A percentile compares a stretch with the other conserved stretches of the same genome.
phyloP scores from a whole-genome alignment of 2,329 filamentous ascomycete genomes.

The Pyrenophora graminea region DNA sequence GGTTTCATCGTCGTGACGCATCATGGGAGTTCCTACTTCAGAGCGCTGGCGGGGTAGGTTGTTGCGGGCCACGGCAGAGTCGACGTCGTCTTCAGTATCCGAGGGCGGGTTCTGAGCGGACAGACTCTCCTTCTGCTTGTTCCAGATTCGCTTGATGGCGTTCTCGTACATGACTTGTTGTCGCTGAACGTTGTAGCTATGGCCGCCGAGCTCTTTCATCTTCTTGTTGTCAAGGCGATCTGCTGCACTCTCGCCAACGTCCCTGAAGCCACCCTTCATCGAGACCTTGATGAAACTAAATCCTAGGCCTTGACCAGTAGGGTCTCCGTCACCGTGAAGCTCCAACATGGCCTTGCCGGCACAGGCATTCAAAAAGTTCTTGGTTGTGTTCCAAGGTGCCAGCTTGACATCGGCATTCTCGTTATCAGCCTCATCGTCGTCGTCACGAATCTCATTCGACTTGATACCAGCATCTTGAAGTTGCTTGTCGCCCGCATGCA shows the following conservation, averaged over 20 bases:
- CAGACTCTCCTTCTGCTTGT: slow-evolving; percentile 78
- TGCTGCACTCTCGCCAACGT: slow-evolving; percentile 84
- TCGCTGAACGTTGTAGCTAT: slow-evolving; percentile 95
- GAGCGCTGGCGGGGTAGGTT: slow-evolving; percentile 57
- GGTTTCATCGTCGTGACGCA: slow-evolving; percentile 71
- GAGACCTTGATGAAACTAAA: slow-evolving; percentile 98
- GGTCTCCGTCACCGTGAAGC: slow-evolving; percentile 91
- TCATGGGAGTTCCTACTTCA: slow-evolving; percentile 63
- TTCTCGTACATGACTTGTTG: slow-evolving; percentile 92
- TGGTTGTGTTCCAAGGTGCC: slow-evolving; percentile 94
- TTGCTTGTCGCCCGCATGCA: slow-evolving; percentile 93
- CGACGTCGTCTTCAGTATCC: slow-evolving; percentile 70
- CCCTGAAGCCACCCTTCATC: slow-evolving; percentile 97
- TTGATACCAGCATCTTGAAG: slow-evolving; percentile 90
- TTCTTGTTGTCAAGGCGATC: slow-evolving; percentile 82
- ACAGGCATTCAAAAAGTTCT: slow-evolving; percentile 93
- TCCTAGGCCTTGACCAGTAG: slow-evolving; percentile 87
- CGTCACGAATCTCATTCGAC: slow-evolving; percentile 65
- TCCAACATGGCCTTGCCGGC: slow-evolving; percentile 96
- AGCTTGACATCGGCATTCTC: slow-evolving; percentile 85
- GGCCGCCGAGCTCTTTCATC: slow-evolving; percentile 72
- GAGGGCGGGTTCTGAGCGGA: slow-evolving; percentile 75
- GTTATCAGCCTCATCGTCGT: slow-evolving; percentile 65
- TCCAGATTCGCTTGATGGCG: slow-evolving; percentile 90
- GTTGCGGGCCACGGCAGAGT: slow-evolving; percentile 53